A percentile compares a stretch with the other conserved stretches of the same genome.
Conservation (phyloP, 768 basidiomycete species). For the Auriscalpium vulgare region DNA sequence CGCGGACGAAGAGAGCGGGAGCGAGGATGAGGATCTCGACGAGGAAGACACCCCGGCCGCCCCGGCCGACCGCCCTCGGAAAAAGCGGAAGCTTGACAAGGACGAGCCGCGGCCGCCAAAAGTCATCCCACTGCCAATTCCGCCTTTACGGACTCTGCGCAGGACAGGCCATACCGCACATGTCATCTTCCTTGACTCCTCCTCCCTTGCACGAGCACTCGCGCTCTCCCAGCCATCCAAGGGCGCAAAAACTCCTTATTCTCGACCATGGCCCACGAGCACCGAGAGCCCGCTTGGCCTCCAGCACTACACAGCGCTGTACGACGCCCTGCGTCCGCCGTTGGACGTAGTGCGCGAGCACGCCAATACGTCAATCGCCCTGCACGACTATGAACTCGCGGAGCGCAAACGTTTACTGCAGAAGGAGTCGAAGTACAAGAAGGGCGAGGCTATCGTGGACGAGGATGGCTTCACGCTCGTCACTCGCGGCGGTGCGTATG, state of each 20-base stretch:
- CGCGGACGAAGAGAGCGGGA: conserved; percentile 18
- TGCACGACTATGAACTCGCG: conserved; percentile 67
- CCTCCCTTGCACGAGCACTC: conserved; percentile 65
- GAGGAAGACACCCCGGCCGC: conserved; percentile 25
- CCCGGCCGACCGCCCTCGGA: conserved; percentile 21
- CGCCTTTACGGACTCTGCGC: conserved; percentile 45
- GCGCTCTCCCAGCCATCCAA: conserved; percentile 19
- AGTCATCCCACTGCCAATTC: conserved; percentile 43
- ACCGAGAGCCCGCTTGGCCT: conserved; percentile 58
- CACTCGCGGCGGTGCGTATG: conserved; percentile 86
- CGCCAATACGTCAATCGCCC: conserved; percentile 69
- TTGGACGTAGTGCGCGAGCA: conserved; percentile 68
- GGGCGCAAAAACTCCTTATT: conserved; percentile 18
- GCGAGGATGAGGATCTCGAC: conserved; percentile 20
- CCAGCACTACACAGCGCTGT: conserved; percentile 57
- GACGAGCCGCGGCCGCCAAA: conserved; percentile 31
- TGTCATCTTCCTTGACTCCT: conserved; percentile 60
- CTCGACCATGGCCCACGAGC: conserved; percentile 49
- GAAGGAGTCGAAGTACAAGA: conserved; percentile 58
- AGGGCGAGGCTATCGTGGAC: conserved; percentile 86
- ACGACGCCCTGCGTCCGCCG: conserved; percentile 65
- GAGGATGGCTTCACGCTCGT: conserved; percentile 95
- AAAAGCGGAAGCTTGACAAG: conserved; percentile 25
- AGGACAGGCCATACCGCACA: conserved; percentile 65
- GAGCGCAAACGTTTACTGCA: conserved; percentile 33